Evolutionary conservation across 1,139 yeast species (phyloP), one percentile per base, ranked within the genome.

Genomic region (Scheffersomyces insectosa): DNA sequence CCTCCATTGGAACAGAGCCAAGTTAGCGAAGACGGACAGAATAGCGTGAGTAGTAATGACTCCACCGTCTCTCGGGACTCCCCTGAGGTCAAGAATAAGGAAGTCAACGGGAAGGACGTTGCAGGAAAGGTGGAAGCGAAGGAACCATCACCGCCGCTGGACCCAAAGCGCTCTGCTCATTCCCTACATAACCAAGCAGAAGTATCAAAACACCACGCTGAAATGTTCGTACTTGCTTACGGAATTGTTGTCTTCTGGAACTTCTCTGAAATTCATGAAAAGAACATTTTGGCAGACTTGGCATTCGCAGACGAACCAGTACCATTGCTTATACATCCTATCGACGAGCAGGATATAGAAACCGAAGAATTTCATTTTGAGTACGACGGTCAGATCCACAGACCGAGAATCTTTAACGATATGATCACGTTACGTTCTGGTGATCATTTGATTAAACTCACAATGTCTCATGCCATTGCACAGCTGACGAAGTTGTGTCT

Each of bases 171-270:
- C 41, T 16, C 28, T 28, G 9, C 23, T 37, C 38, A 33, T 33
- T 27, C 46, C 29, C 39, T 8, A 31, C 46, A 28, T 28, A 28
- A 10, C 14, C 68, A 49, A 23, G 51, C 77, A 1, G 87, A 82
- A 48, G 71, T 81, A 47, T 72, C 82, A 13, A 85, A 84, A 51
- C 96, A 88, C 62, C 77, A 74, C 47, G 97, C 97, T 0, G 98
- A 93, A 58, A 78, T 93, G 75, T 93, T 93, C 58, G 80, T 93
- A 5, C 84, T 93, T 60, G 83, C 83, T 43, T 93, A 93, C 59
- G 99, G 99, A 12, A 96, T 93, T 16, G 89, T 93, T 14, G 98
- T 93, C 12, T 91, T 93, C 59, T 93, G 99, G 99, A 93, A 93
- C 60, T 90, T 93, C 54, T 84, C 95, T 2, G 97, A 90, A 59